phyloP scores from a whole-genome alignment of 2,329 filamentous ascomycete genomes.

The Botrytis pseudocinerea region DNA sequence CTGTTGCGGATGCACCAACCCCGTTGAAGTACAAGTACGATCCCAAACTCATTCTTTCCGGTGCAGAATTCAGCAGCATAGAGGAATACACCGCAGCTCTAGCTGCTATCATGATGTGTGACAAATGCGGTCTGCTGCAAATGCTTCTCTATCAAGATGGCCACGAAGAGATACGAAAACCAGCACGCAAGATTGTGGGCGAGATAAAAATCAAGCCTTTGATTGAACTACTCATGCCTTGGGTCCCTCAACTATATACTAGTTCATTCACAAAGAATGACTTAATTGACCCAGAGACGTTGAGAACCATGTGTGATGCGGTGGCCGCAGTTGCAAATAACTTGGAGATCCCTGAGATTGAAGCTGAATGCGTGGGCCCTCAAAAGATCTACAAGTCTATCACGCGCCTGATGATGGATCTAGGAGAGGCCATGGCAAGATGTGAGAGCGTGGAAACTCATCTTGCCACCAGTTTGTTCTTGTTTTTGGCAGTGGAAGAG shows the following conservation, averaged over 20 bases:
- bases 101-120: not conserved
- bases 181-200: not conserved
- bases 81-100: not conserved
- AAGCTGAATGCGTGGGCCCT: not conserved
- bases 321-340: not conserved
- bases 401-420: not conserved
- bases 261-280: not conserved
- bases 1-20: not conserved
- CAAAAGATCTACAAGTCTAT: not conserved
- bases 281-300: not conserved
- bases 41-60: not conserved
- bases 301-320: not conserved
- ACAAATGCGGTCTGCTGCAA: not conserved
- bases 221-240: not conserved
- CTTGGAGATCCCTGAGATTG: not conserved
- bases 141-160: not conserved
- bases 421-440: not conserved
- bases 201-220: not conserved
- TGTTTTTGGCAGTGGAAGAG: not conserved
- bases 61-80: not conserved
- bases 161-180: not conserved
- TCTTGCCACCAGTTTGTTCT: not conserved
- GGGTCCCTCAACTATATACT: not conserved
- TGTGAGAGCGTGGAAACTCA: not conserved
- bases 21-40: not conserved